These are phyloP conservation scores for Penicillium fimorum DNA, from an alignment of 495 filamentous ascomycete species.

Conservation along the genomic window DNA sequence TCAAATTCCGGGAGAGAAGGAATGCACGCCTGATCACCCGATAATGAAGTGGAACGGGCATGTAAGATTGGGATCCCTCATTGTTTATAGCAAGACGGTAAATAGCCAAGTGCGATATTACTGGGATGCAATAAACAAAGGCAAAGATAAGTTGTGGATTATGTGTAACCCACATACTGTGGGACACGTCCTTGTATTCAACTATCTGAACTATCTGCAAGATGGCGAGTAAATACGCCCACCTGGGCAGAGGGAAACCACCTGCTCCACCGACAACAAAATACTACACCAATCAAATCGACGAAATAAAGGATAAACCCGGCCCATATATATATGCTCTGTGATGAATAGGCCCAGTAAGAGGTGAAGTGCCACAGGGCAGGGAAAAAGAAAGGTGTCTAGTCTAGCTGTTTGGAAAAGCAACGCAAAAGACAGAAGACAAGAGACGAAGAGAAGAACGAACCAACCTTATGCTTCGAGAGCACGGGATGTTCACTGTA, in stretches of 20 bases:
- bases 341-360: slow-evolving; percentile 1
- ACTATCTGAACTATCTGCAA: slow-evolving; percentile 28
- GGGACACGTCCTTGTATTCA: slow-evolving; percentile 17
- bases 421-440: slow-evolving; percentile 31
- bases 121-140: neutral
- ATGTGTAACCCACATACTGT: slow-evolving; percentile 14
- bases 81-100: neutral
- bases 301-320: slow-evolving; percentile 21
- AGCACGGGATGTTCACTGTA: slow-evolving; percentile 19
- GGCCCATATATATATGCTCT: slow-evolving; percentile 9
- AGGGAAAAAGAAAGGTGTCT: slow-evolving; percentile 6
- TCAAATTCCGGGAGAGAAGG: neutral
- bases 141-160: neutral
- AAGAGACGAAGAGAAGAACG: slow-evolving; percentile 29
- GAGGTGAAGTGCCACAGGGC: slow-evolving; percentile 12
- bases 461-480: slow-evolving; percentile 43
- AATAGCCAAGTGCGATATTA: neutral
- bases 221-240: slow-evolving; percentile 28
- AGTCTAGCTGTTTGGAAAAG: slow-evolving; percentile 18
- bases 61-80: too few relatives aligned
- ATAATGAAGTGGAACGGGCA: neutral
- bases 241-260: slow-evolving; percentile 28
- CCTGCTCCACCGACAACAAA: slow-evolving; percentile 5
- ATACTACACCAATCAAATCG: slow-evolving; percentile 15
- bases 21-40: neutral